phyloP scores from a whole-genome alignment of 129 eudicot genomes.

The carrot (Daucus carota) region DH1_v3.0 NC_030385.2:46208501-46209000 shows the following conservation, averaged over 20 bases:
- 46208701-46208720: background rate
- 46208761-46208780: background rate
- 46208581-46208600: background rate
- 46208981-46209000: conserved; percentile 9
- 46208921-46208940: background rate
- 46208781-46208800: background rate
- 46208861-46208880: background rate
- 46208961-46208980: background rate
- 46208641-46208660: background rate
- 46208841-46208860: background rate
- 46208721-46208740: background rate
- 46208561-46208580: background rate
- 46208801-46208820: background rate
- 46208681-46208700: background rate
- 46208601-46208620: background rate
- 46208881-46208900: background rate
- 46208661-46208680: too few relatives aligned
- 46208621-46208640: background rate
- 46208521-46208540: background rate
- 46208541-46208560: background rate
- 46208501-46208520: background rate
- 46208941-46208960: background rate
- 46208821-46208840: background rate
- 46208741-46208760: background rate
- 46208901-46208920: background rate